Evolutionary conservation across 2,329 filamentous ascomycete species (phyloP), one percentile per base, ranked within the genome.

Genomic region (Curvularia hawaiiensis): DNA sequence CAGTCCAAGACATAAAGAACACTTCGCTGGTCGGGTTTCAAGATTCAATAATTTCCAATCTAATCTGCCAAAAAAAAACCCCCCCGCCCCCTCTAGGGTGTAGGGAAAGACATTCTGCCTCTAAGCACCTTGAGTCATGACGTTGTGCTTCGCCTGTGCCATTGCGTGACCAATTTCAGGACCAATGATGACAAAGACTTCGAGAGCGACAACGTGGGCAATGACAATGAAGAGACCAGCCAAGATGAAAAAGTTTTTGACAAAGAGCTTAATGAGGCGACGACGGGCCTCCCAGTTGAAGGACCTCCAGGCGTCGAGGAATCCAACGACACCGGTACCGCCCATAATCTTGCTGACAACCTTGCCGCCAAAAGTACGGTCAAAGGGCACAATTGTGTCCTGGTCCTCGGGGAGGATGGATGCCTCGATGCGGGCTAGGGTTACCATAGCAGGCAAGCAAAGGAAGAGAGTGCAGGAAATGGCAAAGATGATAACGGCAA

Each of bases 361-460:
- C 72, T 88, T 89, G 66, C 91, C 91, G 62, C 84, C 86, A 70
- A 96, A 96, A 30, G 88, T 89, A 63, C 92, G 90, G 81, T 98
- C 94, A 69, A 98, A 97, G 31, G 91, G 89, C 35, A 98, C 88
- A 63, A 97, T 90, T 26, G 91, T 87, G 78, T 96, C 89, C 64
- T 92, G 85, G 18, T 91, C 88, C 58, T 91, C 88, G 0, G 92
- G 86, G 3, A 98, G 86, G 66, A 97, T 87, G 48, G 91, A 94
- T 7, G 93, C 92, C 74, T 96, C 92, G 35, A 97, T 88, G 61
- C 94, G 91, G 64, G 90, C 83, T 58, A 96, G 85, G 22, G 91
- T 85, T 31, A 94, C 90, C 58, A 85, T 84, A 39, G 91, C 85
- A 18, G 94, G 93, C 55, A 97, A 91, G 60, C 96, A 83, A 61